Percentiles rank a stretch among this genome's conserved stretches.
Evolutionary conservation across 441 rosid species (phyloP).

Genomic region (Adansonia grandidieri): DNA sequence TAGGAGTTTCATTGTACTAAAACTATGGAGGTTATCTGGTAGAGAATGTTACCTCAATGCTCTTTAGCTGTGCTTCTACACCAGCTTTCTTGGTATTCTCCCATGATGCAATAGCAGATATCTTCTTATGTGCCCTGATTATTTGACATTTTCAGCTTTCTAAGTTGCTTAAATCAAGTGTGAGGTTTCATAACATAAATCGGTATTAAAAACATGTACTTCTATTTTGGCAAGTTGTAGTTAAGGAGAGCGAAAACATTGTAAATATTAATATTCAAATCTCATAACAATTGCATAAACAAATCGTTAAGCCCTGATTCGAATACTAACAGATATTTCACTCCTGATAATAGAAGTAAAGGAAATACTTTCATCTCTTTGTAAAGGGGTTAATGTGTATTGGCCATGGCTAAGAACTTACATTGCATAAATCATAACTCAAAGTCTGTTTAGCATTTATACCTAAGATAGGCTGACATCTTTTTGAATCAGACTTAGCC

Average conservation of each 20-base stretch:
- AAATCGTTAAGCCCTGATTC: too few relatives aligned
- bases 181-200: neutral
- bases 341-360: neutral
- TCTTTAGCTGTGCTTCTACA: constrained; percentile 44
- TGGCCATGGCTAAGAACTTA: neutral
- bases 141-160: constrained; percentile 22
- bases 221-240: too few relatives aligned
- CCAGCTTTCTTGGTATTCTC: constrained; percentile 52
- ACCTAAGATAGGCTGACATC: neutral
- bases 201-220: neutral
- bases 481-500: neutral
- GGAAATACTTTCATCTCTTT: neutral
- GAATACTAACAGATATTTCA: neutral
- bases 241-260: too few relatives aligned
- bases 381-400: neutral
- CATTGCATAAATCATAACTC: neutral
- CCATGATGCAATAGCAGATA: constrained; percentile 50
- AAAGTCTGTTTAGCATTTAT: neutral
- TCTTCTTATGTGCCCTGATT: constrained; percentile 53
- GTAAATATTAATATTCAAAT: too few relatives aligned
- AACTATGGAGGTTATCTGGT: neutral
- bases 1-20: neutral
- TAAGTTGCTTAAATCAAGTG: neutral
- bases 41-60: constrained; percentile 46
- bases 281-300: too few relatives aligned